Base-by-base conservation (phyloP, 805 yeast species). In the Scheffersomyces lignosus region DNA sequence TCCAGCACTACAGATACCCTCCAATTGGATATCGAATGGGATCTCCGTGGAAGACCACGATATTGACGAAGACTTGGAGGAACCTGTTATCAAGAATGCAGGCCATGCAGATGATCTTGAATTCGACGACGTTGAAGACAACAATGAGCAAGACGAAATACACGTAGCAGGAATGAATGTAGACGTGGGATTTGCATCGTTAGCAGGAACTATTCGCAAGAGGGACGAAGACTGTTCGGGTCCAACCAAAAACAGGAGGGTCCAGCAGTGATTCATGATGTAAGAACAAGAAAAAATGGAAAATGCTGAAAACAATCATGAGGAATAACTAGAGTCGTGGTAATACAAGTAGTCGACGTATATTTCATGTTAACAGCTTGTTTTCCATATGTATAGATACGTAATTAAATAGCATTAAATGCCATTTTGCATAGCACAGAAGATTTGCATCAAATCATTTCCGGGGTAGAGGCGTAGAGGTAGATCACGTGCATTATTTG, bases 111-210 rank as follows among this genome's bases (percentile, higher is more conserved):
- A 65, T 43, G 71, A 65, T 40, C 51, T 65, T 31, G 69, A 52
- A 4, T 39, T 37, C 16, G 47, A 42, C 20, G 37, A 29, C 16
- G 51, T 34, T 5, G 48, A 43, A 8, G 56, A 48, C 16, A 45
- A 41, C 13, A 49, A 37, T 12, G 48, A 45, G n/a, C 42, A 39
- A 2, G 52, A 37, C 3, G 44, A 30, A 7, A n/a, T n/a, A n/a
- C n/a, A n/a, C n/a, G 40, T 31, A 10, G 72, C 73, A 0, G 73
- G 71, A 2, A 67, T 69, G 73, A 47, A 62, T 31, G 70, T 69
- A 18, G 68, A 66, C 31, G 52, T 69, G n/a, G 70, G 64, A n/a
- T 58, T 45, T 36, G 63, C 58, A 16, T 53, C 62, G 6, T 48
- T 64, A 4, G 63, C 66, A 2, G 74, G 74, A 1, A 48, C 45